These are phyloP conservation scores for Didymosphaeria variabile DNA, from an alignment of 2,329 filamentous ascomycete genomes.

Conservation along the genomic window DNA sequence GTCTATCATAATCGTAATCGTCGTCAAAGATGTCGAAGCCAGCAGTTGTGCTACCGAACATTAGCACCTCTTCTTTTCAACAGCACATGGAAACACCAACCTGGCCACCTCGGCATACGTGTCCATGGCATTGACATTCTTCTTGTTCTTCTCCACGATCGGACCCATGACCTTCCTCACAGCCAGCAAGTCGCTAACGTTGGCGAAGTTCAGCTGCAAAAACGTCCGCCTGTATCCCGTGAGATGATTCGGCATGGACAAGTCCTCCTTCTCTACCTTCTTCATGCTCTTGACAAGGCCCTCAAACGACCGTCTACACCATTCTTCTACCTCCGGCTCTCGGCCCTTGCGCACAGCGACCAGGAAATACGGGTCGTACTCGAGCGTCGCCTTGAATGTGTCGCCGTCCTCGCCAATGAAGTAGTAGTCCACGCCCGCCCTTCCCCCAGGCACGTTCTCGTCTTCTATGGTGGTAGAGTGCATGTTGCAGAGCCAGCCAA, in stretches of 20 bases:
- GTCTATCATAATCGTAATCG: constrained; percentile 83
- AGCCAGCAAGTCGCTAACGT: constrained; percentile 85
- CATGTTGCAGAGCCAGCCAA: constrained; percentile 96
- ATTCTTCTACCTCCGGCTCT: constrained; percentile 96
- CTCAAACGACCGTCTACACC: constrained; percentile 80
- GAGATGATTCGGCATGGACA: constrained; percentile 94
- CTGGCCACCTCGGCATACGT: constrained; percentile 95
- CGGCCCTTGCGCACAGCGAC: constrained; percentile 87
- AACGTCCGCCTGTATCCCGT: constrained; percentile 90
- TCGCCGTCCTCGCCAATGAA: constrained; percentile 80
- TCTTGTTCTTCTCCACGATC: constrained; percentile 95
- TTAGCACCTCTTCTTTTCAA: constrained; percentile 26
- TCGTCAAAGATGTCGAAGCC: constrained; percentile 96
- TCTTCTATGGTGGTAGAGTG: constrained; percentile 89
- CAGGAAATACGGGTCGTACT: constrained; percentile 97
- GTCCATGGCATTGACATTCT: constrained; percentile 96
- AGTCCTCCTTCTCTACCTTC: constrained; percentile 88
- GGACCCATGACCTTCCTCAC: constrained; percentile 86
- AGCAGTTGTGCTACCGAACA: constrained; percentile 69
- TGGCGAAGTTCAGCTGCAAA: constrained; percentile 84
- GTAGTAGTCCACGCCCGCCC: constrained; percentile 94
- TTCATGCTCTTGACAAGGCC: constrained; percentile 82
- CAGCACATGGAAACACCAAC: constrained; percentile 59
- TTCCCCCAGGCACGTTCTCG: constrained; percentile 80
- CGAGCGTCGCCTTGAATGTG: constrained; percentile 94